phyloP scores from a whole-genome alignment of 1,284 basidiomycete genomes.

The Trametes hirsuta region DNA sequence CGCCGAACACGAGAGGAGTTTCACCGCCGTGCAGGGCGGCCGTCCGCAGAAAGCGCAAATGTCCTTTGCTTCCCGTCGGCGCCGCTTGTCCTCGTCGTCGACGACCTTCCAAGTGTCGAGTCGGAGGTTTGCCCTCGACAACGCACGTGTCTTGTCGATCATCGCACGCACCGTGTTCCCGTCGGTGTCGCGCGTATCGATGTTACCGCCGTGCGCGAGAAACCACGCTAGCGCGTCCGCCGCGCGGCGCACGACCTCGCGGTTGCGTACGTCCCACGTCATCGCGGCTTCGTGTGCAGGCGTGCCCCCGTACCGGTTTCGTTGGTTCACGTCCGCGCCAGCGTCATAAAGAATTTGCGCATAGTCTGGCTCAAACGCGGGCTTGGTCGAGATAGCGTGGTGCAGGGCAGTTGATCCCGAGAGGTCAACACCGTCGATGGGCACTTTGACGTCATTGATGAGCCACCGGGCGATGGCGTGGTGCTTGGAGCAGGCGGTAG shows the following conservation, averaged over 20 bases:
- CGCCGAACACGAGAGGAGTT: conserved; percentile 32
- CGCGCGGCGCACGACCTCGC: conserved; percentile 28
- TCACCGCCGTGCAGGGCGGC: conserved; percentile 31
- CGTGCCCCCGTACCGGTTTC: conserved; percentile 44
- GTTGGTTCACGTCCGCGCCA: conserved; percentile 42
- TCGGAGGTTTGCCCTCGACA: conserved; percentile 15
- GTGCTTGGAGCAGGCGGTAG: conserved; percentile 27
- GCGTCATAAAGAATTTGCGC: conserved; percentile 45
- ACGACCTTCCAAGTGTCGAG: conserved; percentile 29
- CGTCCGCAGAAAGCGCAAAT: conserved; percentile 42
- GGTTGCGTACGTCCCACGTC: conserved; percentile 34
- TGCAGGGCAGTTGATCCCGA: conserved; percentile 45
- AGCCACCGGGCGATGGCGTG: conserved; percentile 40
- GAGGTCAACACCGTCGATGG: conserved; percentile 42
- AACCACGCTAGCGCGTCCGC: conserved; percentile 41
- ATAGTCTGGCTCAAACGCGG: conserved; percentile 44
- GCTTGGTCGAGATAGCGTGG: conserved; percentile 46
- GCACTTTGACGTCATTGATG: conserved; percentile 38
- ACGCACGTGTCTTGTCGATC: conserved; percentile 18
- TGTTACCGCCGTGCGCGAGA: conserved; percentile 45
- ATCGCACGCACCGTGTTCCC: conserved; percentile 30
- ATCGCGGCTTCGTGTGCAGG: conserved; percentile 44
- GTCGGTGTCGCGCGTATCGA: conserved; percentile 46
- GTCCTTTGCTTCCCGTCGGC: conserved; percentile 29
- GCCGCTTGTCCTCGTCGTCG: conserved; percentile 37